Evolutionary conservation across 495 filamentous ascomycete species (phyloP), one percentile per base, ranked within the genome.

Genomic region (Bombardia bombarda): DNA sequence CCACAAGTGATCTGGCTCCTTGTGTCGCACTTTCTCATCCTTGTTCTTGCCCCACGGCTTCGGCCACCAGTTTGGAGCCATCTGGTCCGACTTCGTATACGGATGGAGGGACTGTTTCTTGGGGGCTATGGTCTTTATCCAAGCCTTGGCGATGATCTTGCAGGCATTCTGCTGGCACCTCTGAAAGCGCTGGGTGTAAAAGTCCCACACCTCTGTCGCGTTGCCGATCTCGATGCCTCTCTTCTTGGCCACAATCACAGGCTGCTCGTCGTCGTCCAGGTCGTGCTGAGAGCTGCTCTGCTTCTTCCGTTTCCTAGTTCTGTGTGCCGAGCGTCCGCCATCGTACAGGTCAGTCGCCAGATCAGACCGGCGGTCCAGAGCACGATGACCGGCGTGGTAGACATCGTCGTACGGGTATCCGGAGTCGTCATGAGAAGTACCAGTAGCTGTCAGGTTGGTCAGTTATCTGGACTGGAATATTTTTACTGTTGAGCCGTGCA

Each of bases 91-190:
- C n/a, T n/a, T n/a, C 19, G 83, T 89, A 60, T 95, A 96, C 0
- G 90, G 90, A 49, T 85, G 79, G 33, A 74, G 81, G 0, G 82
- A 79, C 56, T 94, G 87, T 59, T 96, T 96, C 47, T 85, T 86
- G 0, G 89, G 85, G 38, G 88, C 84, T 3, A 94, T 82, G 13
- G 80, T 72, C 53, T 85, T 89, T 50, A 95, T 82, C 63, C 87
- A 90, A 3, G 75, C 81, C 58, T 90, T 93, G 7, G 77, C 77
- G 24, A 93, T 77, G 14, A 76, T 62, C 51, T 86, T 84, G 61
- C 83, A 83, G 37, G 81, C 77, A 6, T 77, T 72, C 54, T 93
- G 87, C 52, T 90, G 85, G 40, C 87, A 66, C 22, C 70, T 71
- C 42, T 76, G 74, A 47, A 90, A 81, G 0, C 78, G 63, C 16